Evolutionary conservation across 305 asterid species (phyloP), one percentile per base, ranked within the genome.

Genomic region (Rubia tinctorum): DNA sequence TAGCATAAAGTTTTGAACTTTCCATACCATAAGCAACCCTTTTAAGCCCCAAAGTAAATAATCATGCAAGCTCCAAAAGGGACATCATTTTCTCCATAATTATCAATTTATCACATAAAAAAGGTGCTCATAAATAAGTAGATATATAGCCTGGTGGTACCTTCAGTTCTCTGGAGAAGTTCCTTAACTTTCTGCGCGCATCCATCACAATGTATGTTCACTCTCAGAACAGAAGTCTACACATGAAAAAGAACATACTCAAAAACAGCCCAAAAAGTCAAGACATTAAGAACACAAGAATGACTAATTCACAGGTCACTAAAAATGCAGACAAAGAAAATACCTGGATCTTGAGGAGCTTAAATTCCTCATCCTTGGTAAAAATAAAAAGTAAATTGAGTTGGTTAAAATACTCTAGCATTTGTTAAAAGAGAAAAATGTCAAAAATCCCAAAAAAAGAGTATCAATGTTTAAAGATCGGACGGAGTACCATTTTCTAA

Each of bases 261-360:
- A 7, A 66, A 55, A 27, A 45, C 1, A 2, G 0, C 74, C 64
- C 44, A 2, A 12, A 37, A 42, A 60, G 56, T 1, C n/a, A 20
- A 25, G 7, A 18, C 62, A 72, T 42, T 44, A 53, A 9, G 1
- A 51, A 55, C 42, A 76, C 58, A 61, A 5, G 71, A 23, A 39
- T 3, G 47, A 75, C 59, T 3, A 18, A 53, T 53, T 53, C 3
- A 53, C 6, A n/a, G n/a, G 59, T 53, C 59, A 18, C 59, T 47
- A 5, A 68, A 69, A 69, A 5, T 53, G 66, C 18, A 67, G 42
- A 68, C 25, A 62, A 45, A 6, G 3, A 55, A 11, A 11, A 42
- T 62, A 84, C 98, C 95, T 89, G 98, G 86, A 93, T 89, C 93
- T 91, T 93, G 81, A 93, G 95, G 71, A 91, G 95, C 88, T 91